Conservation (phyloP, 805 yeast species). For the Grigorovia humatica region DNA sequence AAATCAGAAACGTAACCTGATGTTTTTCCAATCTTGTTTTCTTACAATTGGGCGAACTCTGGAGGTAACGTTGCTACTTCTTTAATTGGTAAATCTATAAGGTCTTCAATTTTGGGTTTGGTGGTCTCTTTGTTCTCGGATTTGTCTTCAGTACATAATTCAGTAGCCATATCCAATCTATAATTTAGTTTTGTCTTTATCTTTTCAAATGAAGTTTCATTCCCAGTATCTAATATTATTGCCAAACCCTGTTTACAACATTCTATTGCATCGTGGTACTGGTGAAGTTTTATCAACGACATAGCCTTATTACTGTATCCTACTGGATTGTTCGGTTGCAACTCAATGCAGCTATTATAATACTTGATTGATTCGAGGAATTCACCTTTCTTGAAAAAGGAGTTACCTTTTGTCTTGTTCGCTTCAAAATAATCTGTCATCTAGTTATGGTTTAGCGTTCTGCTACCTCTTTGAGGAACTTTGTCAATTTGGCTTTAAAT, state of each 20-base stretch:
- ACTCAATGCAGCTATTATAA: conserved; percentile 46
- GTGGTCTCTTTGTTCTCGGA: not conserved
- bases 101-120: too few species aligned
- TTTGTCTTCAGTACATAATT: conserved; percentile 2
- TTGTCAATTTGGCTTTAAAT: too few species aligned
- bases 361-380: conserved; percentile 41
- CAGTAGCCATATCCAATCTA: conserved; percentile 38
- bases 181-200: conserved; percentile 40
- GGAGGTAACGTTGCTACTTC: conserved; percentile 37
- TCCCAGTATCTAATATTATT: not conserved
- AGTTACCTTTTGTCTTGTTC: conserved; percentile 39
- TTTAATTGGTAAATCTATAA: conserved; percentile 27
- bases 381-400: conserved; percentile 36
- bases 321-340: conserved; percentile 42
- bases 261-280: conserved; percentile 39
- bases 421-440: conserved; percentile 9
- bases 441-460: too few species aligned
- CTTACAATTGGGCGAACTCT: conserved; percentile 18
- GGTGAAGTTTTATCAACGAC: conserved; percentile 43
- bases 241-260: conserved; percentile 44
- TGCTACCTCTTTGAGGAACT: too few species aligned
- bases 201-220: conserved; percentile 2
- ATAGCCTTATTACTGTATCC: conserved; percentile 61
- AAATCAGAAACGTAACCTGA: too few species aligned
- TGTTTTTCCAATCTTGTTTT: not conserved